Conservation (phyloP, 2,329 filamentous ascomycete species). For the Byssoonygena ceratinophila region DNA sequence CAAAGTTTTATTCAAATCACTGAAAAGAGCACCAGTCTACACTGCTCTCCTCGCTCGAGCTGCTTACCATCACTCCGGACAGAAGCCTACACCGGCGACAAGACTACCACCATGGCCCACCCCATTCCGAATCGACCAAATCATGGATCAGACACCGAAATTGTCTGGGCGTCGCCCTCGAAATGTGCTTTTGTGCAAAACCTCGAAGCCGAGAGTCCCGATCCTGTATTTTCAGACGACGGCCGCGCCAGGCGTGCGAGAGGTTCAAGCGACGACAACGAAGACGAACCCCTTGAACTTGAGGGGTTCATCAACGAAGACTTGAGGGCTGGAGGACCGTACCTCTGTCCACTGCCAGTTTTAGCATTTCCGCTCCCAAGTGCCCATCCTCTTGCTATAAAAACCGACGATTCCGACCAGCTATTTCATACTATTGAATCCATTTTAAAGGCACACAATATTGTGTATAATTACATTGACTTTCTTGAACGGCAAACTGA, state of each 20-base stretch:
- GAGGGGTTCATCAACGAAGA: slow-evolving; percentile 6
- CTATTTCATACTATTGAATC: not conserved
- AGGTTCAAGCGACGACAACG: slow-evolving; percentile 8
- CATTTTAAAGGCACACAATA: slow-evolving; percentile 1
- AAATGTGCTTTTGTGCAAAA: slow-evolving; percentile 1
- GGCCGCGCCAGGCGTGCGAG: slow-evolving; percentile 5
- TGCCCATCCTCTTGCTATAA: not conserved
- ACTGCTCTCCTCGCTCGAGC: no score
- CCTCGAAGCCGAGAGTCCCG: slow-evolving; percentile 3
- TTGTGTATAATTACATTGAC: not conserved
- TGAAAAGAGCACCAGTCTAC: no score
- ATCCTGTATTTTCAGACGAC: slow-evolving; percentile 2
- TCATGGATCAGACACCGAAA: slow-evolving; percentile 7
- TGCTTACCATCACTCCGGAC: not conserved
- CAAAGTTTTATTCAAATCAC: not conserved
- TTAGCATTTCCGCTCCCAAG: slow-evolving; percentile 2
- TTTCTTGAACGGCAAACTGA: not conserved
- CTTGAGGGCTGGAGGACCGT: slow-evolving; percentile 4
- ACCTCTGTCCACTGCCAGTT: slow-evolving; percentile 8
- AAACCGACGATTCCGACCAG: not conserved
- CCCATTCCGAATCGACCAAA: slow-evolving; percentile 6
- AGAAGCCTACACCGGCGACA: slow-evolving; percentile 1
- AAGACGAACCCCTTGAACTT: not conserved
- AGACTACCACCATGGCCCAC: slow-evolving; percentile 1
- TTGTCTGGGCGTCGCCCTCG: slow-evolving; percentile 4